Evolutionary conservation across 176 grass and related monocot genomes (phyloP).

Genomic region (Juncus effusus): DNA sequence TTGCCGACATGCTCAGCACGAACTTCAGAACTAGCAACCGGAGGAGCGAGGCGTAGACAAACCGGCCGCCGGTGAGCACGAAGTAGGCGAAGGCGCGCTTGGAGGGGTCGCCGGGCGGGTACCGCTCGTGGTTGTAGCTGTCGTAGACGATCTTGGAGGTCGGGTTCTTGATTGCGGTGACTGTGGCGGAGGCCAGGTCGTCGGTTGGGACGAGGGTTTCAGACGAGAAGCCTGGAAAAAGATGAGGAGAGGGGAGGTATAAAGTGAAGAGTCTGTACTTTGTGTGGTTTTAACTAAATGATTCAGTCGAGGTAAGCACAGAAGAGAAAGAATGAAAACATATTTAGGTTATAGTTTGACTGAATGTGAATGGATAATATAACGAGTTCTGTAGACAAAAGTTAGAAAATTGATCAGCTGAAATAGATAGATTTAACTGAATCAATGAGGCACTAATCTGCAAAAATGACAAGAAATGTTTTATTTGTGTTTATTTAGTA

Average conservation of each 20-base stretch:
- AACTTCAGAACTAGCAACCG: slow-evolving; percentile 79
- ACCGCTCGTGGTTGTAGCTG: slow-evolving; percentile 65
- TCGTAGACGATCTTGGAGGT: slow-evolving; percentile 73
- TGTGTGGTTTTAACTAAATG: too few species aligned
- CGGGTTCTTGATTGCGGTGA: slow-evolving; percentile 64
- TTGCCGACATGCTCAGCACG: slow-evolving; percentile 88
- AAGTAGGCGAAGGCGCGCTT: slow-evolving; percentile 94
- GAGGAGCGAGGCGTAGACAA: slow-evolving; percentile 75
- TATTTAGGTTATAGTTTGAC: too few species aligned
- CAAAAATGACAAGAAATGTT: too few species aligned
- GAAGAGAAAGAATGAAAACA: too few species aligned
- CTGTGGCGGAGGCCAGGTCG: slow-evolving; percentile 45
- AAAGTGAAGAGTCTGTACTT: too few species aligned
- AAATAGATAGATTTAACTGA: too few species aligned
- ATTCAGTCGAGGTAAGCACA: too few species aligned
- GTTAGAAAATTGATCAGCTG: too few species aligned
- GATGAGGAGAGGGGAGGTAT: background rate
- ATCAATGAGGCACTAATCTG: too few species aligned
- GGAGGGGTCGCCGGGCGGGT: slow-evolving; percentile 66
- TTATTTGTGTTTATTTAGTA: too few species aligned
- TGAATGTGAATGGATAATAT: too few species aligned
- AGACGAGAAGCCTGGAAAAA: slow-evolving; percentile 55
- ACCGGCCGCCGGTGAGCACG: slow-evolving; percentile 79
- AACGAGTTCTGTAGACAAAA: too few species aligned
- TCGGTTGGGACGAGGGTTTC: slow-evolving; percentile 68